Evolutionary conservation across 441 rosid species (phyloP), one percentile per base, ranked within the genome.

Genomic region (Populus hybrid): DNA sequence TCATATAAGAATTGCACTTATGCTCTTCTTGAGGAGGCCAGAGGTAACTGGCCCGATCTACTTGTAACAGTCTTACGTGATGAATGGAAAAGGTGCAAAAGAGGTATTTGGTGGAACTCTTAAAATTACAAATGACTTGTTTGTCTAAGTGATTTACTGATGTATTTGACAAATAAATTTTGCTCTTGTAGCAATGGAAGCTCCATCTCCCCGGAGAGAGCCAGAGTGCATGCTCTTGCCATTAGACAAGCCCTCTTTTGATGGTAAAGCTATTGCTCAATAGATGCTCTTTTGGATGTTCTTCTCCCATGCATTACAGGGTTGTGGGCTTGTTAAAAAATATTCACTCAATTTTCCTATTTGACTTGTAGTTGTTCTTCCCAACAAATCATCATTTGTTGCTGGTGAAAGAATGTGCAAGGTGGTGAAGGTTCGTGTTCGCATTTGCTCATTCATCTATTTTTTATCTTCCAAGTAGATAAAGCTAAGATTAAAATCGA

Each of bases 51-150:
- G 98, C 80, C 87, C 23, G 99, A 97, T 88, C 84, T 90, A 73
- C 88, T 97, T 77, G 71, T 90, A 80, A 82, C 84, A 3, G 90
- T 93, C 69, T 82, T 97, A 36, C 82, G 85, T 86, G 90, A 92
- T 87, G 98, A 94, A 86, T 97, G 99, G 99, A 92, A 87, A 81
- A 91, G 89, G 83, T 96, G 99, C 90, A 96, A 93, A 89, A 87
- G 89, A 91, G 99, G 99, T 87, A 89, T 75, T 71, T 82, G 34
- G 66, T 30, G 6, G 67, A 67, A 69, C 59, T 67, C 70, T 38
- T 32, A 24, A 32, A 67, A 57, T 30, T 74, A 50, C 59, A 65
- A 72, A 50, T 75, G 50, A 30, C 40, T 26, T 59, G 6, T 79
- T 77, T 40, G 67, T 40, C 42, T 57, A 10, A 40, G 28, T 69